Percentiles rank a stretch among this genome's conserved stretches.
phyloP scores from a whole-genome alignment of 1,139 yeast genomes.

The Suhomyces chickasaworum region DNA sequence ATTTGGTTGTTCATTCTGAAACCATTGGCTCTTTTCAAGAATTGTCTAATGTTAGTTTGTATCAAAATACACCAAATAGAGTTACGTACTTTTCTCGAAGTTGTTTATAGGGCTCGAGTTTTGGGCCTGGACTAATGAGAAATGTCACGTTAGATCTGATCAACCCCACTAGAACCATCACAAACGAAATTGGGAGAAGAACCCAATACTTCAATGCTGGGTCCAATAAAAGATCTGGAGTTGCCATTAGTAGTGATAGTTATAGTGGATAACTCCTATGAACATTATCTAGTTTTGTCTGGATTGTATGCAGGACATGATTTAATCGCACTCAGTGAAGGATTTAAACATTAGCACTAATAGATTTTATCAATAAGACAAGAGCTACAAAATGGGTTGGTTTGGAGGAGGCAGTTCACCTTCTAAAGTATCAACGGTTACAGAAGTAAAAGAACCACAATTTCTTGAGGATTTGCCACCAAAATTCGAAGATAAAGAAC shows the following conservation, averaged over 20 bases:
- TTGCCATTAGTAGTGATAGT: conserved; percentile 9
- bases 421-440: conserved; percentile 26
- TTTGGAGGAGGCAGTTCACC: conserved; percentile 22
- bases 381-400: conserved; percentile 25
- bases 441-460: conserved; percentile 17
- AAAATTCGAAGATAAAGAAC: conserved; percentile 44
- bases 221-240: conserved; percentile 57
- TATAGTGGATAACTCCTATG: background rate
- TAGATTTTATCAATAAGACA: too few species aligned
- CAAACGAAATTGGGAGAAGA: conserved; percentile 80
- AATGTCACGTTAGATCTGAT: conserved; percentile 69
- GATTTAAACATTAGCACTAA: too few species aligned
- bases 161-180: conserved; percentile 90
- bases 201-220: conserved; percentile 90
- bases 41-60: conserved; percentile 37
- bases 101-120: conserved; percentile 51
- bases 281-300: background rate
- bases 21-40: conserved; percentile 55
- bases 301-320: background rate
- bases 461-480: conserved; percentile 40
- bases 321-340: background rate
- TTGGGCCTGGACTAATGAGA: conserved; percentile 60
- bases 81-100: conserved; percentile 59
- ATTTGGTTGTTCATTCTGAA: conserved; percentile 53
- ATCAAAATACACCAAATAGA: background rate